Conservation (phyloP, 164 flowering plant species). For the Pachysandra terminalis region DNA sequence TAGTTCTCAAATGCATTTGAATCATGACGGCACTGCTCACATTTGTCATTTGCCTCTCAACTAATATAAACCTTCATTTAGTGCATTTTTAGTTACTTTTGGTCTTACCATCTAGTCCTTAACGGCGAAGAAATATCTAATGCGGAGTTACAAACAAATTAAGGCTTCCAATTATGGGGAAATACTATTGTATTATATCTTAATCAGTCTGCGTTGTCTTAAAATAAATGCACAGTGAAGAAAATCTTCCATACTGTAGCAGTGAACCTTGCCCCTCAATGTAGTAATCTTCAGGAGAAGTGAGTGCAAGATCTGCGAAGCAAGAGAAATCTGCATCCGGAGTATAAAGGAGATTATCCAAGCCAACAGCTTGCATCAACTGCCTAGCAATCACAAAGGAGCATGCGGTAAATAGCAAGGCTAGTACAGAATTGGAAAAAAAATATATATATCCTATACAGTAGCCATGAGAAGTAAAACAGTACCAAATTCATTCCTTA, state of each 20-base stretch:
- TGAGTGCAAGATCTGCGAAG: slow-evolving; percentile 94
- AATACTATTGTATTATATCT: no score
- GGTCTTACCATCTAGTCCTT: no score
- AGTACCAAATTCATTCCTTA: neutral
- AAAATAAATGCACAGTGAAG: slow-evolving; percentile 3
- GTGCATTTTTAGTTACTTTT: no score
- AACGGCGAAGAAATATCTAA: no score
- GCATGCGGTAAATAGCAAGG: neutral
- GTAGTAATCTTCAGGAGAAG: slow-evolving; percentile 97
- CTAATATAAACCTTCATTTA: no score
- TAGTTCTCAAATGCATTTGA: no score
- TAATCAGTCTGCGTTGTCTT: no score
- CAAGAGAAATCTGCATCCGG: slow-evolving; percentile 99
- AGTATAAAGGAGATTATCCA: slow-evolving; percentile 93
- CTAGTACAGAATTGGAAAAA: neutral
- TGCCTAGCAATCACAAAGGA: slow-evolving; percentile 48
- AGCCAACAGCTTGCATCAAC: slow-evolving; percentile 61
- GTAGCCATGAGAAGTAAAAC: neutral
- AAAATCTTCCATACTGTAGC: slow-evolving; percentile 72
- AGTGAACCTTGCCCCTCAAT: slow-evolving; percentile 93
- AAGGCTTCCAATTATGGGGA: neutral
- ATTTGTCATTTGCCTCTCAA: no score
- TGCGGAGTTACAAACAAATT: neutral
- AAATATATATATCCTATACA: neutral
- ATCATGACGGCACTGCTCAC: no score